A percentile compares a stretch with the other conserved stretches of the same genome.
phyloP scores from a whole-genome alignment of 306 rosid genomes.

The Castanea mollissima region DNA sequence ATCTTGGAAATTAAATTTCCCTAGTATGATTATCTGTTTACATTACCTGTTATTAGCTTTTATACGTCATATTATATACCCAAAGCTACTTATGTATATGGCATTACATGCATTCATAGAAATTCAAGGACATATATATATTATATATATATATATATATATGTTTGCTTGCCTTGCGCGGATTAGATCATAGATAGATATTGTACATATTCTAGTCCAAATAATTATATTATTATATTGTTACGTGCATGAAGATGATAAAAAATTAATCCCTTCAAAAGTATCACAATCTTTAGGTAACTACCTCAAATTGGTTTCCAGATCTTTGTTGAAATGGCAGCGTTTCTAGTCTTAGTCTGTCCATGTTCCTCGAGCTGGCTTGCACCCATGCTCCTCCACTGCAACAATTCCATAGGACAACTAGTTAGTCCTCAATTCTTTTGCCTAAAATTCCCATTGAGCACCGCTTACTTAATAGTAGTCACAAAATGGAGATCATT shows the following conservation, averaged over 20 bases:
- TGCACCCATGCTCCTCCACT: conserved; percentile 49
- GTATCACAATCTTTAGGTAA: conserved; percentile 10
- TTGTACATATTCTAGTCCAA: neutral
- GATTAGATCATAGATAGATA: neutral
- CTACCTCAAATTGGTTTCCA: conserved; percentile 45
- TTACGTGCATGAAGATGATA: neutral
- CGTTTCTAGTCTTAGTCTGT: conserved; percentile 37
- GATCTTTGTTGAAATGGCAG: conserved; percentile 36
- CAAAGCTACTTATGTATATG: neutral
- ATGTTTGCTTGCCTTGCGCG: neutral
- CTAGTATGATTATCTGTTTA: too few species aligned
- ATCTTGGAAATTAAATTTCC: too few species aligned
- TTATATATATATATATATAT: too few species aligned
- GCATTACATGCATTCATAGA: neutral
- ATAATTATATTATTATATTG: neutral
- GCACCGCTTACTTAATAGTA: neutral
- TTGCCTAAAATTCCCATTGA: neutral
- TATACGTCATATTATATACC: neutral
- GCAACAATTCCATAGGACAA: conserved; percentile 17
- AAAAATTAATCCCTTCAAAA: neutral
- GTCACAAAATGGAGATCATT: neutral
- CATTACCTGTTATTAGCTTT: neutral
- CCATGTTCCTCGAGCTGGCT: conserved; percentile 30
- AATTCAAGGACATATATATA: neutral
- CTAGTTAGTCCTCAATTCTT: neutral